These are phyloP conservation scores for Chrysoporthe austroafricana DNA, from an alignment of 2,329 filamentous ascomycete species.

Conservation along the genomic window DNA sequence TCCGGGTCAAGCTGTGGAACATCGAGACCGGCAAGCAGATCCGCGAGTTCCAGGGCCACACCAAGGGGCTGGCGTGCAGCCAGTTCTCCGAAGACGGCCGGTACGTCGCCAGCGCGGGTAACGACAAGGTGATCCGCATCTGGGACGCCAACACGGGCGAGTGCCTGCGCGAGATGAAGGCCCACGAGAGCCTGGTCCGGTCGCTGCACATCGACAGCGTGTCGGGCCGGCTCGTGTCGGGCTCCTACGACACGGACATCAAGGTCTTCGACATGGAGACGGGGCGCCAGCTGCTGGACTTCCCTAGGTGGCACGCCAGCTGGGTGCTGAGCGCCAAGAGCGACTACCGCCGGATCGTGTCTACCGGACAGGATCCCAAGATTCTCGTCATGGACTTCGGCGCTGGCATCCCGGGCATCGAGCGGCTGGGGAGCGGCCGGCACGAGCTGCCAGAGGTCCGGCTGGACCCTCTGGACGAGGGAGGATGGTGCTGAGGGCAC, in stretches of 20 bases:
- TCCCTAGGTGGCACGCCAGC: conserved; percentile 93
- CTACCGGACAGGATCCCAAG: conserved; percentile 90
- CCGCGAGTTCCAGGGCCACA: conserved; percentile 87
- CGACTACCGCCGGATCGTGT: conserved; percentile 92
- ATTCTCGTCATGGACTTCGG: conserved; percentile 95
- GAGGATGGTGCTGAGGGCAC: conserved; percentile 12
- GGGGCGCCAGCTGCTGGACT: conserved; percentile 77
- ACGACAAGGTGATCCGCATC: conserved; percentile 93
- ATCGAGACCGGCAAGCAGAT: conserved; percentile 85
- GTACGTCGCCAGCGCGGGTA: conserved; percentile 90
- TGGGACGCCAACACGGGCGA: conserved; percentile 93
- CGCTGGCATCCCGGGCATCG: conserved; percentile 59
- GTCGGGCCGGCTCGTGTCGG: conserved; percentile 84
- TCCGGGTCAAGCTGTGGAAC: conserved; percentile 93
- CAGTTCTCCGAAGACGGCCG: conserved; percentile 96
- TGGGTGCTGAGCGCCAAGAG: conserved; percentile 97
- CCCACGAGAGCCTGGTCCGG: conserved; percentile 84
- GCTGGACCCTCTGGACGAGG: conserved; percentile 6
- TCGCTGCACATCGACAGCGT: conserved; percentile 88
- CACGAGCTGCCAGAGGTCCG: conserved; percentile 16
- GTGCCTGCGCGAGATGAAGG: conserved; percentile 77
- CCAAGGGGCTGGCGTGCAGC: conserved; percentile 91
- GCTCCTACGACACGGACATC: conserved; percentile 93
- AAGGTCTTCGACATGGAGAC: conserved; percentile 90
- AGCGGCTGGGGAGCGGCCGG: conserved; percentile 57